Evolutionary conservation across 2,329 filamentous ascomycete species (phyloP).

Genomic region (Ophiostoma tasmaniense): DNA sequence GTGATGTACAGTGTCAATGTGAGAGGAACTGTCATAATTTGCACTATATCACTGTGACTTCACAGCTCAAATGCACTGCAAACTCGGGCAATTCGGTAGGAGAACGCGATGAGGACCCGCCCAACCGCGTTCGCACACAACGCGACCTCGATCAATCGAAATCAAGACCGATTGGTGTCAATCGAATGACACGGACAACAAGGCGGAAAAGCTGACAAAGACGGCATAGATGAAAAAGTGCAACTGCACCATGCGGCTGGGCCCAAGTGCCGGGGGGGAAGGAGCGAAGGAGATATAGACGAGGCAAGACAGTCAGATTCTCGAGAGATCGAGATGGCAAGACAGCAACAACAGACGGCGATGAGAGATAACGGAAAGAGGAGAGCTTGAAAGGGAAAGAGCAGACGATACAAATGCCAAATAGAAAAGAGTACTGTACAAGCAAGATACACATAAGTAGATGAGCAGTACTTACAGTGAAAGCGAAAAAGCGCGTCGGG

Average conservation of each 20-base stretch:
- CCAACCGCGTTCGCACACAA: slow-evolving; percentile 1
- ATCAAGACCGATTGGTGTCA: neutral
- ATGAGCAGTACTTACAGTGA: neutral
- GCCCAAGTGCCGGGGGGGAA: neutral
- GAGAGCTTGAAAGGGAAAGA: neutral
- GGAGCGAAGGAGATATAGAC: neutral
- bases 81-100: neutral
- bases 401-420: neutral
- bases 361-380: neutral
- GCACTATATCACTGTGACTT: neutral
- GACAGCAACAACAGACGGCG: neutral
- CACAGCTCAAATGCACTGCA: neutral
- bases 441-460: neutral
- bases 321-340: neutral
- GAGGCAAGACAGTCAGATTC: neutral
- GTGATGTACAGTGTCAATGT: neutral
- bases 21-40: neutral
- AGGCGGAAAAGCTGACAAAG: neutral
- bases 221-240: neutral
- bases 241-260: neutral
- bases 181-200: neutral
- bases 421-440: neutral
- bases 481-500: slow-evolving; percentile 1
- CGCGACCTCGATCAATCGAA: neutral
- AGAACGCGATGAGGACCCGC: slow-evolving; percentile 1